Conservation (phyloP, 2,329 filamentous ascomycete genomes). For the Epichloe glyceriae region DNA sequence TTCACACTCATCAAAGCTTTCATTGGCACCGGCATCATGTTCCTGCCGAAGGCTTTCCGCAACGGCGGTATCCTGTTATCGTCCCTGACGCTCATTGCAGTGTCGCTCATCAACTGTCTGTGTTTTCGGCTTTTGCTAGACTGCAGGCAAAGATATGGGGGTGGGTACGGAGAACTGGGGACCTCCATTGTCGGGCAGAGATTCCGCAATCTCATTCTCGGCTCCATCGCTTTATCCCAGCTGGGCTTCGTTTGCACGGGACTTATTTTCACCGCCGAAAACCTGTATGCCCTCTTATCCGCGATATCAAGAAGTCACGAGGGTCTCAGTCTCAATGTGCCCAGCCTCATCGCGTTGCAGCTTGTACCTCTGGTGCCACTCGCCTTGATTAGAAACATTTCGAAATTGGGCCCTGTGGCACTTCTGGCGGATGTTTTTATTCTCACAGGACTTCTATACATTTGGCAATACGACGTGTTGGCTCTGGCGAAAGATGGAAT, state of each 20-base stretch:
- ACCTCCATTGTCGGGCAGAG: constrained; percentile 48
- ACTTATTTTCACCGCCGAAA: constrained; percentile 66
- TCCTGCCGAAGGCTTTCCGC: constrained; percentile 65
- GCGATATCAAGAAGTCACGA: constrained; percentile 41
- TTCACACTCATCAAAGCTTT: constrained; percentile 71
- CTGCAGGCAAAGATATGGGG: constrained; percentile 50
- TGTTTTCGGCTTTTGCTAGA: constrained; percentile 61
- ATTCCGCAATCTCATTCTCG: constrained; percentile 53
- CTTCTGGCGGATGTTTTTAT: constrained; percentile 62
- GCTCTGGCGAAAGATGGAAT: constrained; percentile 42
- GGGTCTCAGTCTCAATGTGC: constrained; percentile 37
- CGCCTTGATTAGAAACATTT: constrained; percentile 60
- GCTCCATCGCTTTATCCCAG: constrained; percentile 61
- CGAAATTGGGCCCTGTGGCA: constrained; percentile 56
- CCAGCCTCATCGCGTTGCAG: constrained; percentile 51
- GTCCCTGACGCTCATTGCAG: constrained; percentile 49
- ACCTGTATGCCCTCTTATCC: constrained; percentile 52
- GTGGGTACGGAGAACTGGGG: constrained; percentile 64
- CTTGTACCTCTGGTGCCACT: constrained; percentile 52
- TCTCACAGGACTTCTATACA: constrained; percentile 55
- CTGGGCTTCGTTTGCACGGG: constrained; percentile 68
- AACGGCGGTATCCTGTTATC: constrained; percentile 70
- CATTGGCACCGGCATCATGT: constrained; percentile 71
- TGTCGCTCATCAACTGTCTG: constrained; percentile 53
- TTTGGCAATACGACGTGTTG: constrained; percentile 57